Evolutionary conservation across 305 asterid genomes (phyloP), one percentile per base, ranked within the genome.

Genomic region (Fraxinus velutina): DNA sequence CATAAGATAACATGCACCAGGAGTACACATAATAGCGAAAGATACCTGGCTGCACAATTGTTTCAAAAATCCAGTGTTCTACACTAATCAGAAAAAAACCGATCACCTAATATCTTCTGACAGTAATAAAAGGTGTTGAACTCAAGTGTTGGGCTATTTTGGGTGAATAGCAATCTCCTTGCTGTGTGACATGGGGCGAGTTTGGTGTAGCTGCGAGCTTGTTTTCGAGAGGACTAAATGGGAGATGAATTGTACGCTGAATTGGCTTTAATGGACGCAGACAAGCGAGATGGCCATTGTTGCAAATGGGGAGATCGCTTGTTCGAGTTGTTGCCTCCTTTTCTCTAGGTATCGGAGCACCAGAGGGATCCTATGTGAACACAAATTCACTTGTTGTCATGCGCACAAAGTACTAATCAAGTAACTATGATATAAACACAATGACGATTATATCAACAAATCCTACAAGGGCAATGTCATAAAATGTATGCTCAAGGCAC

Each of bases 301-400:
- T 91, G 90, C 93, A 90, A 19, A 85, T 77, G 0, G 98, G 98
- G 50, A 94, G 98, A 82, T 89, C 88, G 66, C 78, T 82, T 4
- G 91, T 79, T 71, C 17, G 81, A 9, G 86, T 87, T 22, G 85
- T 68, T 13, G 87, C 86, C 75, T 94, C 98, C 78, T 88, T 89
- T 79, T 94, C 97, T 85, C 80, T 89, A 0, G 95, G 84, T 66
- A 93, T 91, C 0, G 94, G 96, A 75, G 95, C 92, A 75, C 97
- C 96, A 22, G 92, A 82, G 7, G 88, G 84, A 73, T 83, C 90
- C 89, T 66, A 66, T 66, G 27, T 62, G 12, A 9, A 62, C 15
- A 62, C 72, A 62, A 24, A 24, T 9, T 21, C 32, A 24, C 32
- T 62, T 62, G 6, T 62, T 24, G 32, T 66, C 73, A 66, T 81